These are phyloP conservation scores for Mallotus nudiflorus DNA, from an alignment of 345 rosid genomes.

Conservation along the genomic window DNA sequence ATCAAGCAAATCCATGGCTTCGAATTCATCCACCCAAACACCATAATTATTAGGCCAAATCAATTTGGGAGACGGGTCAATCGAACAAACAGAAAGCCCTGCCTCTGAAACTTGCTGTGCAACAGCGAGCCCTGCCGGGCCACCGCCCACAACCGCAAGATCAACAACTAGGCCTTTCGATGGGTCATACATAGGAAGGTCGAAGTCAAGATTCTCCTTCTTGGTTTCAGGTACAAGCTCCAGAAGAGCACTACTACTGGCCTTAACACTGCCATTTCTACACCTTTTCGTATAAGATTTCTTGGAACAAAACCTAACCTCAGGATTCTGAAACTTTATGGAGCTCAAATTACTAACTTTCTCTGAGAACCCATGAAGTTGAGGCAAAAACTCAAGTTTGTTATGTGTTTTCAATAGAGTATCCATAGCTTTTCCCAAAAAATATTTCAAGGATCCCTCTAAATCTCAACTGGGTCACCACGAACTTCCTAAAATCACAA, in stretches of 20 bases:
- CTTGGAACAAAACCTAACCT: conserved; percentile 48
- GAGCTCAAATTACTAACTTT: conserved; percentile 43
- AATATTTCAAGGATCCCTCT: conserved; percentile 5
- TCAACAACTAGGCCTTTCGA: conserved; percentile 62
- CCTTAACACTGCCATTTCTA: conserved; percentile 40
- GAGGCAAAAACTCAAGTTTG: conserved; percentile 66
- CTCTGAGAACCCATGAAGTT: conserved; percentile 53
- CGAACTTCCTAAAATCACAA: conserved; percentile 13
- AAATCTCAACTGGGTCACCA: conserved; percentile 24
- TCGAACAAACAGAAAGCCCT: conserved; percentile 83
- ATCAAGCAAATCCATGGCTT: conserved; percentile 94
- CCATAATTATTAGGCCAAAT: conserved; percentile 99
- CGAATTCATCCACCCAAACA: conserved; percentile 98
- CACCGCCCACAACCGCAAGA: conserved; percentile 95
- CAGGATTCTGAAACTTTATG: conserved; percentile 36
- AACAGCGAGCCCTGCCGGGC: conserved; percentile 97
- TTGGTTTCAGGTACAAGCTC: conserved; percentile 91
- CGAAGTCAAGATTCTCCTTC: conserved; percentile 82
- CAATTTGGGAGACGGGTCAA: conserved; percentile 86
- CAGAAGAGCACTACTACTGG: conserved; percentile 59
- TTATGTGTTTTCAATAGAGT: conserved; percentile 69
- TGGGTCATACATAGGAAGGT: conserved; percentile 78
- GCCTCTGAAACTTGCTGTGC: conserved; percentile 94
- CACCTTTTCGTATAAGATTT: conserved; percentile 36
- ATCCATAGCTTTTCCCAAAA: conserved; percentile 52